These are phyloP conservation scores for Alternaria viburni DNA, from an alignment of 2,329 filamentous ascomycete genomes.

Conservation along the genomic window DNA sequence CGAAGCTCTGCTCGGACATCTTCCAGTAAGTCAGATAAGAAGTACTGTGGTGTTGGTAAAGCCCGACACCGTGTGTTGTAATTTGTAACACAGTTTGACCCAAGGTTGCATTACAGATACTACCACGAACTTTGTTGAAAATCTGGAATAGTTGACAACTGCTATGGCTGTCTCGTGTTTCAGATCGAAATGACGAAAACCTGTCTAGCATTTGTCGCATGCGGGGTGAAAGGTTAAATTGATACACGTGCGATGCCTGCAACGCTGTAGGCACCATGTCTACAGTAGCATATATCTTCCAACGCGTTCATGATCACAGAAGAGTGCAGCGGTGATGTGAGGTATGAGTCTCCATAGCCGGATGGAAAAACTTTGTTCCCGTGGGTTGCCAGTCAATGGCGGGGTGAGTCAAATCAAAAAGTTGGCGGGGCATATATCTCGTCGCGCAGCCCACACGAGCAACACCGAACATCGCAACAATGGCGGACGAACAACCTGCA, in stretches of 20 bases:
- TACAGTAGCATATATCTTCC: background rate
- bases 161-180: background rate
- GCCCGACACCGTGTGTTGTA: background rate
- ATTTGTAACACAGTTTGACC: background rate
- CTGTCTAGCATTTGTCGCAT: background rate
- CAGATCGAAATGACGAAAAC: background rate
- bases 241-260: background rate
- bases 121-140: background rate
- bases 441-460: conserved; percentile 24
- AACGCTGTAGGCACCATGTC: background rate
- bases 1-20: background rate
- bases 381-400: conserved; percentile 11
- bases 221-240: background rate
- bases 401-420: conserved; percentile 33
- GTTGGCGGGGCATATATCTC: conserved; percentile 24
- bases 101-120: background rate
- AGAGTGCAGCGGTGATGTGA: background rate
- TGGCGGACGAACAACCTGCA: conserved; percentile 42
- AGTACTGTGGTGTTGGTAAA: background rate
- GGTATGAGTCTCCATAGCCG: background rate
- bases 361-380: conserved; percentile 23
- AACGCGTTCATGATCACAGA: background rate
- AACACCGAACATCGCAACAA: conserved; percentile 28
- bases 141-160: background rate
- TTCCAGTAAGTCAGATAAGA: background rate